Percentiles rank a stretch among this genome's conserved stretches.
Evolutionary conservation across 1,139 yeast genomes (phyloP).

Genomic region (Blastobotrys ciferrii): DNA sequence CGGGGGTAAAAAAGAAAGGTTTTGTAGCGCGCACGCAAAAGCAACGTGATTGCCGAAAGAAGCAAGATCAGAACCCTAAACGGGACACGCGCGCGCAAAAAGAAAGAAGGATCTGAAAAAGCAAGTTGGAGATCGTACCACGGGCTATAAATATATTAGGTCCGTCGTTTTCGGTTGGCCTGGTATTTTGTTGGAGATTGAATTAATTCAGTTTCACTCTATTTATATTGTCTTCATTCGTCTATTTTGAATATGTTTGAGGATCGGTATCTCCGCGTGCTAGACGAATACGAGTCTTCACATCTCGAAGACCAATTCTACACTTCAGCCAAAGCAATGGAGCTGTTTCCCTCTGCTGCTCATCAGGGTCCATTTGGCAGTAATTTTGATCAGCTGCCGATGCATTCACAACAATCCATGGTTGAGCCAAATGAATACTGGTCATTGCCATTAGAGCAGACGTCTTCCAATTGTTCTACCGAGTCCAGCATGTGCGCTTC

Average conservation of each 20-base stretch:
- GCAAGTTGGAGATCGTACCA: conserved; percentile 7
- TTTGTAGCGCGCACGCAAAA: conserved; percentile 3
- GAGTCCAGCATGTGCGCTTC: neutral
- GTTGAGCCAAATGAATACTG: conserved; percentile 6
- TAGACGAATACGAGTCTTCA: conserved; percentile 2
- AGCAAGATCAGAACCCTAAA: conserved; percentile 8
- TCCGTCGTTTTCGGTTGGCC: neutral
- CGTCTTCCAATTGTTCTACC: neutral
- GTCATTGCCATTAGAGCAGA: conserved; percentile 5
- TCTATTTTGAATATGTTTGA: conserved; percentile 1
- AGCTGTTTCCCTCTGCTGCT: neutral
- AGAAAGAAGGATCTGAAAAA: neutral
- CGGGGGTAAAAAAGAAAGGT: neutral
- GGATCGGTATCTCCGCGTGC: conserved; percentile 4
- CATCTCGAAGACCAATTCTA: conserved; percentile 8
- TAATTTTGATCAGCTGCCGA: neutral
- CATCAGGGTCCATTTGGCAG: neutral
- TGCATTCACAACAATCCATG: too few species aligned
- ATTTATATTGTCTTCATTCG: too few species aligned
- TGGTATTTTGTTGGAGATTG: neutral
- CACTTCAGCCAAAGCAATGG: conserved; percentile 1
- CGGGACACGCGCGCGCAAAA: conserved; percentile 5
- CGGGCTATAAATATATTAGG: conserved; percentile 6
- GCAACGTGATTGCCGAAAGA: neutral
- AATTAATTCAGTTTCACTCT: neutral